Evolutionary conservation across 352 stramenopile genomes (phyloP).

Genomic region (Globisporangium alternatum): DNA sequence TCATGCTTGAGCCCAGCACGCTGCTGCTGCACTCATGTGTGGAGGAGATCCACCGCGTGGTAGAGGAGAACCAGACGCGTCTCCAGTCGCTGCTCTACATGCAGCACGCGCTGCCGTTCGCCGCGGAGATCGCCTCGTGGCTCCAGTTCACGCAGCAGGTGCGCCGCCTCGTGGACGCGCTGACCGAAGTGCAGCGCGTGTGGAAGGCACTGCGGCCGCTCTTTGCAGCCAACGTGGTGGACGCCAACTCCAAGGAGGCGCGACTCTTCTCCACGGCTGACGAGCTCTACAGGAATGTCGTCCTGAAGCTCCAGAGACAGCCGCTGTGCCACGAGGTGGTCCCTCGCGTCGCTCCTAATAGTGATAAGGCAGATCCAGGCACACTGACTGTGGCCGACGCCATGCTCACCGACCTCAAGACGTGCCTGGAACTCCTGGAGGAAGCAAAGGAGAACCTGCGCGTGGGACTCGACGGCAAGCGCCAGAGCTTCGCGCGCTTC

Average conservation of each 20-base stretch:
- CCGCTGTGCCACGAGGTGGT: slow-evolving; percentile 39
- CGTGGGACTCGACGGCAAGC: slow-evolving; percentile 48
- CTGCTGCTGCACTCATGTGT: slow-evolving; percentile 35
- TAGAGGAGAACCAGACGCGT: slow-evolving; percentile 59
- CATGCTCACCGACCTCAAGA: slow-evolving; percentile 34
- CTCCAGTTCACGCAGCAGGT: slow-evolving; percentile 45
- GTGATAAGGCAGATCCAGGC: not conserved
- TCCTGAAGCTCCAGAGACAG: slow-evolving; percentile 25
- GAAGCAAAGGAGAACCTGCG: slow-evolving; percentile 36
- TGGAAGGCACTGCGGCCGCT: slow-evolving; percentile 53
- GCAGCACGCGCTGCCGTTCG: slow-evolving; percentile 41
- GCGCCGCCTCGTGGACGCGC: slow-evolving; percentile 32
- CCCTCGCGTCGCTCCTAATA: slow-evolving; percentile 10
- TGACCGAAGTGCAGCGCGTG: slow-evolving; percentile 35
- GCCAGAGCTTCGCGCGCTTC: slow-evolving; percentile 58
- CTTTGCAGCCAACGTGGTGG: slow-evolving; percentile 50
- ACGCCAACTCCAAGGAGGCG: slow-evolving; percentile 36
- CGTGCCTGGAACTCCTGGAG: slow-evolving; percentile 46
- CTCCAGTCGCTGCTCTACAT: slow-evolving; percentile 52
- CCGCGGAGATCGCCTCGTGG: slow-evolving; percentile 42
- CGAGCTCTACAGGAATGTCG: slow-evolving; percentile 30
- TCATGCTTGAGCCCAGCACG: not conserved
- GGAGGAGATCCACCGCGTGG: slow-evolving; percentile 40
- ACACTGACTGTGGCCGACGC: not conserved
- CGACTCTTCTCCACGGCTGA: slow-evolving; percentile 42